Percentiles rank a stretch among this genome's conserved stretches.
Evolutionary conservation across 768 basidiomycete genomes (phyloP).

Genomic region (Mycena rosella): DNA sequence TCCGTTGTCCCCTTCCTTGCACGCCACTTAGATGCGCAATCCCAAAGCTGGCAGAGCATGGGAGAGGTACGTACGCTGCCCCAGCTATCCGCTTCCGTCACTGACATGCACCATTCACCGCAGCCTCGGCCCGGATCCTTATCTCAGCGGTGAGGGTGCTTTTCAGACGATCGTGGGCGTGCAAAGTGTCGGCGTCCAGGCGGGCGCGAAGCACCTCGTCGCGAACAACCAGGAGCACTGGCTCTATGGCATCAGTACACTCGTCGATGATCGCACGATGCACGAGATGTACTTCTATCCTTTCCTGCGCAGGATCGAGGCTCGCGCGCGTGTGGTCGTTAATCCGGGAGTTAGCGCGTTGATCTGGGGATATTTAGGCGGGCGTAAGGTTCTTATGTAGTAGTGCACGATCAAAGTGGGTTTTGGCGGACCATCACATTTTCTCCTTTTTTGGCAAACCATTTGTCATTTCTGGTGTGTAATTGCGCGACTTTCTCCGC

Average conservation of each 20-base stretch:
- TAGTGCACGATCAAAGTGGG: too few species aligned
- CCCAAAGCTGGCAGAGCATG: slow-evolving; percentile 25
- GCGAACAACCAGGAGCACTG: slow-evolving; percentile 36
- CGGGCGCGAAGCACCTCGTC: slow-evolving; percentile 49
- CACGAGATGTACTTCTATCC: slow-evolving; percentile 46
- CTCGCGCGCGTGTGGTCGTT: too few species aligned
- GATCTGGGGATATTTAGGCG: too few species aligned
- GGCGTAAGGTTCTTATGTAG: too few species aligned
- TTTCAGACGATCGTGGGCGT: slow-evolving; percentile 54
- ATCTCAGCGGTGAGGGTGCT: slow-evolving; percentile 53
- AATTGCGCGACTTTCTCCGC: too few species aligned
- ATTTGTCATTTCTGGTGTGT: too few species aligned
- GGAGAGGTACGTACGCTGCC: slow-evolving; percentile 30
- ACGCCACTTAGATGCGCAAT: slow-evolving; percentile 17
- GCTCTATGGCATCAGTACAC: slow-evolving; percentile 24
- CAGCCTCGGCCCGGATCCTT: slow-evolving; percentile 52
- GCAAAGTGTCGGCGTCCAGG: slow-evolving; percentile 53
- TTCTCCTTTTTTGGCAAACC: too few species aligned
- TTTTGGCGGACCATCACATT: too few species aligned
- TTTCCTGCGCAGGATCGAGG: too few species aligned
- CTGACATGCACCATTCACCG: neutral
- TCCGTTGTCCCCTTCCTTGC: neutral
- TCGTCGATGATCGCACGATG: slow-evolving; percentile 55
- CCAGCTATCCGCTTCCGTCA: too few species aligned
- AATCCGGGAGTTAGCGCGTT: too few species aligned